phyloP scores from a whole-genome alignment of 2,329 filamentous ascomycete species.

The Talaromyces sp. region DNA sequence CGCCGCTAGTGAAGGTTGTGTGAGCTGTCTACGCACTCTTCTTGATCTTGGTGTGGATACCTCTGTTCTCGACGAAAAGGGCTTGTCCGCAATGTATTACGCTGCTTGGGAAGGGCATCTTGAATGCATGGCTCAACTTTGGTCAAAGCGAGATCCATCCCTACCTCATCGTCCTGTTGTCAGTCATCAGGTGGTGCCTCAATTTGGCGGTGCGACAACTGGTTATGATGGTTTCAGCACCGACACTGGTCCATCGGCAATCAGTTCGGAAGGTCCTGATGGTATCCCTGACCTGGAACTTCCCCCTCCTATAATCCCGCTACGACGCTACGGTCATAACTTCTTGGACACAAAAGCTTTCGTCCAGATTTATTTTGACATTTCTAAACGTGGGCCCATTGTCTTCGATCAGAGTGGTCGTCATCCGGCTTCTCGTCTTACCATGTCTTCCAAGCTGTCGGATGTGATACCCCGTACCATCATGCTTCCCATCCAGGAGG shows the following conservation, averaged over 20 bases:
- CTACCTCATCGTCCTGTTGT: constrained; percentile 32
- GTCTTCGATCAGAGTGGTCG: constrained; percentile 97
- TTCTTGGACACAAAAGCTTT: constrained; percentile 98
- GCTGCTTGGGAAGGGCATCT: constrained; percentile 96
- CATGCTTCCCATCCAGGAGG: constrained; percentile 91
- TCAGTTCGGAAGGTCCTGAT: constrained; percentile 57
- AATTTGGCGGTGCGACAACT: constrained; percentile 26
- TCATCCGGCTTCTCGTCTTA: constrained; percentile 89
- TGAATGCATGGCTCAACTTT: constrained; percentile 85
- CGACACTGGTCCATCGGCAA: constrained; percentile 37
- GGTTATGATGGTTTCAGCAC: constrained; percentile 27
- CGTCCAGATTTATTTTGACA: constrained; percentile 85
- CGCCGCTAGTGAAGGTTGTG: constrained; percentile 91
- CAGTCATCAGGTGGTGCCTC: constrained; percentile 24
- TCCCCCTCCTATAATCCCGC: constrained; percentile 90
- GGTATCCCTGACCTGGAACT: constrained; percentile 88
- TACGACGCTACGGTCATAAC: constrained; percentile 93
- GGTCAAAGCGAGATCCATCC: constrained; percentile 34
- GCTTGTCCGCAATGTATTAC: constrained; percentile 93
- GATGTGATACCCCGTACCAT: constrained; percentile 96
- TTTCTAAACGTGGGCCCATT: constrained; percentile 63
- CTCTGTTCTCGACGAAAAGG: constrained; percentile 84
- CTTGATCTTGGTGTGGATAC: constrained; percentile 74
- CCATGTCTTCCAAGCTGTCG: constrained; percentile 92
- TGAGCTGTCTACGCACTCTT: constrained; percentile 77